Evolutionary conservation across 768 basidiomycete genomes (phyloP).

Genomic region (Lentinula edodes): DNA sequence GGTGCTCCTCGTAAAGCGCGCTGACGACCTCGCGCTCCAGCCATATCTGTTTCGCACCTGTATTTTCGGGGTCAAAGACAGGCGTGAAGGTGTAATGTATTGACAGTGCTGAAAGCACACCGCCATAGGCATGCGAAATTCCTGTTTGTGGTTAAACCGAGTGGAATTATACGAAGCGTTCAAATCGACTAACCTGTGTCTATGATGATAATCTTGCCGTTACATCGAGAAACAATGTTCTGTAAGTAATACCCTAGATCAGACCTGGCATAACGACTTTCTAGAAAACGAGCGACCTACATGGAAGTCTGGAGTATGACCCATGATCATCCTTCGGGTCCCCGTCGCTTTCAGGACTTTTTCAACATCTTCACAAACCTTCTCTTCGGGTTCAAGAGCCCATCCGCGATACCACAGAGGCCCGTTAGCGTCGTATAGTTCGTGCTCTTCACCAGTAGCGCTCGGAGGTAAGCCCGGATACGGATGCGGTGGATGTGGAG

Average conservation of each 20-base stretch:
- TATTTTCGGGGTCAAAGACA: slow-evolving; percentile 24
- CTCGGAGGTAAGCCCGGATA: slow-evolving; percentile 67
- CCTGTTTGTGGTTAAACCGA: slow-evolving; percentile 42
- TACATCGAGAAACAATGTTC: slow-evolving; percentile 81
- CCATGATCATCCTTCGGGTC: slow-evolving; percentile 89
- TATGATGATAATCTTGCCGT: slow-evolving; percentile 92
- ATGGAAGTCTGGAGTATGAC: slow-evolving; percentile 89
- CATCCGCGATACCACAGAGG: slow-evolving; percentile 96
- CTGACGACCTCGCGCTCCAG: slow-evolving; percentile 59
- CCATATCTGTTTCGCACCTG: slow-evolving; percentile 37
- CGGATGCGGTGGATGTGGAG: slow-evolving; percentile 76
- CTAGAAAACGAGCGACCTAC: slow-evolving; percentile 25
- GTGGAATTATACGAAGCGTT: not conserved
- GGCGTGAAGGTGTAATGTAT: slow-evolving; percentile 82
- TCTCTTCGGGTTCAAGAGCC: slow-evolving; percentile 69
- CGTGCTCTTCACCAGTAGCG: slow-evolving; percentile 59
- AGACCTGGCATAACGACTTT: not conserved
- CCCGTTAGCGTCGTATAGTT: slow-evolving; percentile 72
- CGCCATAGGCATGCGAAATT: slow-evolving; percentile 97
- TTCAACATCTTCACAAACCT: slow-evolving; percentile 68
- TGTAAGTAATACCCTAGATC: slow-evolving; percentile 19
- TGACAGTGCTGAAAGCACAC: slow-evolving; percentile 81
- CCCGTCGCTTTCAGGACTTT: slow-evolving; percentile 68
- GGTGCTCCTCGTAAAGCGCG: slow-evolving; percentile 54
- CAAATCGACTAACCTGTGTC: slow-evolving; percentile 68